Base-by-base conservation (phyloP, 768 basidiomycete genomes). In the Mrakia frigida region DNA sequence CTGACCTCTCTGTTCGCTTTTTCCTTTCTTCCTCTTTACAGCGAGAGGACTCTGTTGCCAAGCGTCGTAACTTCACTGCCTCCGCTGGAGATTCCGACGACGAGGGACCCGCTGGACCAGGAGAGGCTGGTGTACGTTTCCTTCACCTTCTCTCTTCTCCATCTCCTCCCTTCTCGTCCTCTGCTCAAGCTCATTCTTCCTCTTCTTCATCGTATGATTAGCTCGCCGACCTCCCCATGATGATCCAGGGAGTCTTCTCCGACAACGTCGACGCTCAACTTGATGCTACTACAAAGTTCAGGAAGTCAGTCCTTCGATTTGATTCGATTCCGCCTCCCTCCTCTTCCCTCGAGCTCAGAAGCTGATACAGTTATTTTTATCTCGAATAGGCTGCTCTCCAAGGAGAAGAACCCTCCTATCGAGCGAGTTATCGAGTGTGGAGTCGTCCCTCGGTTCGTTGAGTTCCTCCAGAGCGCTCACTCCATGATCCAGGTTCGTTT, bases 331-430 rank as follows among this genome's bases (percentile, higher is more conserved):
- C 53, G 11, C n/a, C 31, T 39, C 53, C 28, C 39, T 37, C 25
- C 56, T 61, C 52, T 61, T 59, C 4, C 39, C 1, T 28, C 41
- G 33, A 53, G 31, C 59, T 35, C 59, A 35, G 59, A 10, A 43
- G 39, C 73, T 50, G n/a, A 35, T 11, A 9, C 35, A 0, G 11
- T n/a, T 13, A 16, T 11, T 10, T 31, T 41, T 14, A n/a, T 74
- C 14, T 65, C 25, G 23, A 16, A 14, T 60, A 83, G 83, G 78
- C 88, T 99, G 56, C 89, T 99, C 79, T 98, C 95, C 80, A 99
- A 99, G 86, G 97, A 99, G 86, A 96, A 95, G 87, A 99, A 98
- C 83, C 97, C 97, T 67, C 97, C 96, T 28, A 99, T 99, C 83
- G 97, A 99, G 84, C 90, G 90, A 83, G 97, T 99, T 80, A 98